phyloP scores from a whole-genome alignment of 805 yeast genomes.

The Pichia kluyveri region DNA sequence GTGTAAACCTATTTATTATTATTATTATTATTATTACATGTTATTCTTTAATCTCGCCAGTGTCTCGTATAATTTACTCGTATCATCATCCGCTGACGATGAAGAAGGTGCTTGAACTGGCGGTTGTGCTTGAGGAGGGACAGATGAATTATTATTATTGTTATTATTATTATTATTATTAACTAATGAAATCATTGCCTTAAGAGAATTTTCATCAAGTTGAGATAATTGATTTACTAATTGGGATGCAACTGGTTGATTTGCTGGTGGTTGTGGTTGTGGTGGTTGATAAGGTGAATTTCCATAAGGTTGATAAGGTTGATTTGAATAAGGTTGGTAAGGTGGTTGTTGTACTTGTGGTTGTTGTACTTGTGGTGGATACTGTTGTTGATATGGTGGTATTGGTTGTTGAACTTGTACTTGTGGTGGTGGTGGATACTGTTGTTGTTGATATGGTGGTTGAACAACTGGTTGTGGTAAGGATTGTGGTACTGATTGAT shows the following conservation, averaged over 20 bases:
- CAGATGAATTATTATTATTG: conserved; percentile 8
- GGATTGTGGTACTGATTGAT: background rate
- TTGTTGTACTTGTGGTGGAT: background rate
- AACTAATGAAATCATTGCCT: conserved; percentile 24
- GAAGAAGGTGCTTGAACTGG: background rate
- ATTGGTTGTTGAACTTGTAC: no score
- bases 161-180: conserved; percentile 5
- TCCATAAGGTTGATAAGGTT: conserved; percentile 8
- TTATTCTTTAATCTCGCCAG: conserved; percentile 30
- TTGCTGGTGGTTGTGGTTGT: conserved; percentile 13
- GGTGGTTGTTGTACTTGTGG: background rate
- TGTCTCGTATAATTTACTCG: conserved; percentile 29
- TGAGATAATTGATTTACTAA: conserved; percentile 17
- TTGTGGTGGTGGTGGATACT: background rate
- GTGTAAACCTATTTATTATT: no score
- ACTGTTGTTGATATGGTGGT: no score
- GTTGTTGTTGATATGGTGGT: conserved; percentile 1
- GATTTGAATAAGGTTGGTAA: background rate
- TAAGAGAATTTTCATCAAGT: conserved; percentile 26
- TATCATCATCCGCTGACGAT: conserved; percentile 14
- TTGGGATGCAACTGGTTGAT: conserved; percentile 4
- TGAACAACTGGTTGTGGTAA: background rate
- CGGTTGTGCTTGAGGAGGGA: background rate
- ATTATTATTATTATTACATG: conserved; percentile 25
- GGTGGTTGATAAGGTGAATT: conserved; percentile 4